Conservation (phyloP, 345 rosid genomes). For the Eucalyptus regnans region DNA sequence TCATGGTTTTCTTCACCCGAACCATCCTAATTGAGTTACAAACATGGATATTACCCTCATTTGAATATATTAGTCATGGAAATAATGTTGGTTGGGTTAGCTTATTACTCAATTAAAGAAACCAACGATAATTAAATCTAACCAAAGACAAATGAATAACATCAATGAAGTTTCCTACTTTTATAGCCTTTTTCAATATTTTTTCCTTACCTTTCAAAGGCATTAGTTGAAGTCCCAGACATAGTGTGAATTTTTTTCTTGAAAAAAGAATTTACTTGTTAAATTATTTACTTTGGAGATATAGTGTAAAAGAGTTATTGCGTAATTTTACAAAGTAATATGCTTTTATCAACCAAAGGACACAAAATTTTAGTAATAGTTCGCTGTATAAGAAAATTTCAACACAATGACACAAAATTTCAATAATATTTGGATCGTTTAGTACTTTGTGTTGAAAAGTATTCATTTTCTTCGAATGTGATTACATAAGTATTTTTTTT, state of each 20-base stretch:
- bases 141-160: rapidly evolving
- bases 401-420: rapidly evolving
- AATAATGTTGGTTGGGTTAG: neutral
- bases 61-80: neutral
- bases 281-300: rapidly evolving
- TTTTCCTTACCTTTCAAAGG: neutral
- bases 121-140: rapidly evolving
- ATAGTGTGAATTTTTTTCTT: neutral
- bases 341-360: neutral
- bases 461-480: rapidly evolving
- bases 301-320: rapidly evolving
- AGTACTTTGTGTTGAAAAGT: neutral
- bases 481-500: neutral
- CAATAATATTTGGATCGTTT: rapidly evolving
- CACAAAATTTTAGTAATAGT: neutral
- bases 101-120: rapidly evolving
- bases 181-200: neutral
- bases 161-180: rapidly evolving
- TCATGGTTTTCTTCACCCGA: neutral
- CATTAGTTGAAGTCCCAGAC: neutral
- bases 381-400: too few species aligned
- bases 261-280: rapidly evolving
- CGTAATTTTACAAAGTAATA: neutral
- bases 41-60: rapidly evolving
- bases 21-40: neutral